Evolutionary conservation across 1,284 basidiomycete genomes (phyloP), one percentile per base, ranked within the genome.

Genomic region (Apiotrichum veenhuisii): DNA sequence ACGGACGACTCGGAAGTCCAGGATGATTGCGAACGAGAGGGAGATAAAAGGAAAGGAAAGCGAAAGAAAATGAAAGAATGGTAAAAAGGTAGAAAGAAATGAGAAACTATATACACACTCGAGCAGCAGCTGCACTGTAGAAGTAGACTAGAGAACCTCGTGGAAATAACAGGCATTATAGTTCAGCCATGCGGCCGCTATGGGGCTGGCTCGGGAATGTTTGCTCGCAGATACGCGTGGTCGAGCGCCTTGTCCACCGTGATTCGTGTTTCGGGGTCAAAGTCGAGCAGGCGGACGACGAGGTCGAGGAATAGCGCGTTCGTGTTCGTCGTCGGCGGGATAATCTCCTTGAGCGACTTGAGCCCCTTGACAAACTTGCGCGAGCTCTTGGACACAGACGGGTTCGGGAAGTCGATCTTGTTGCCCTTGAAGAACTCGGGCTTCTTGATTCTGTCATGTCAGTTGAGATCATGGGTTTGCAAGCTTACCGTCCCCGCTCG

Each of bases 361-460:
- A 94, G 92, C 37, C 86, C 85, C 57, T 87, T 86, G 37, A 99
- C 94, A 70, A 96, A 97, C 75, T 93, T 96, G 79, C 87, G 87
- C 77, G 90, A 94, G 72, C 93, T 89, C 69, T 89, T 87, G 18
- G 87, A 84, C 27, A 90, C 88, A 70, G 87, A 87, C 3, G 89
- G 80, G 66, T 91, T 90, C 0, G 96, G 95, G 84, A 91, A 98
- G 74, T 95, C 90, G 46, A 99, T 83, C 69, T 87, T 89, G 26
- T 71, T 74, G 42, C 89, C 86, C 72, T 89, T 91, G 81, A 98
- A 98, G 75, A 89, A 97, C 70, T 98, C 95, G 17, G 91, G 87
- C 57, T 78, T 77, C 85, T 84, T 56, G 83, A 83, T 30, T 84
- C 89, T 63, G 82, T 79, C 34, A 41, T 34, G 52, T 61, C 41